These are phyloP conservation scores for Huiozyma sinensis DNA, from an alignment of 805 yeast genomes.

Conservation along the genomic window DNA sequence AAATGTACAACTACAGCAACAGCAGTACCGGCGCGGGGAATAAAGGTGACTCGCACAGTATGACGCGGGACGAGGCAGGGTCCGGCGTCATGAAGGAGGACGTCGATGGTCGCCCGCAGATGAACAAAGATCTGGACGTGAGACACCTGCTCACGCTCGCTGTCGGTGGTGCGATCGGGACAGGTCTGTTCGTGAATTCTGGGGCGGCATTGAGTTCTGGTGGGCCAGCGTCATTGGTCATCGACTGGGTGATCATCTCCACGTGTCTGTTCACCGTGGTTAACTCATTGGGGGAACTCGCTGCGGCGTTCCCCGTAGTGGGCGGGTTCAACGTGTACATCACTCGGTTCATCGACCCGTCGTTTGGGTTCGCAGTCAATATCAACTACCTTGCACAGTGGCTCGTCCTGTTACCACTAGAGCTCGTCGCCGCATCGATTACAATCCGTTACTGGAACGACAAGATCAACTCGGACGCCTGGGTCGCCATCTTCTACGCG, in stretches of 20 bases:
- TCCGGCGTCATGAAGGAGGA: not conserved
- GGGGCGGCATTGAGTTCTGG: constrained; percentile 48
- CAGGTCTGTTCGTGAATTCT: constrained; percentile 59
- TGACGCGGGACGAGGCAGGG: not conserved
- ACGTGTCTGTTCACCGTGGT: constrained; percentile 50
- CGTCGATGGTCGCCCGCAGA: not conserved
- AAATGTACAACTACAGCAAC: not conserved
- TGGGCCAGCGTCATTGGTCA: constrained; percentile 55
- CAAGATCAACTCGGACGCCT: constrained; percentile 43
- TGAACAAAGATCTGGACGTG: constrained; percentile 19
- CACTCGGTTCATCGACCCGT: constrained; percentile 44
- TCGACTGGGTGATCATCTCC: constrained; percentile 46
- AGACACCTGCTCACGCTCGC: constrained; percentile 55
- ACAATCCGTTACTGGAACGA: constrained; percentile 46
- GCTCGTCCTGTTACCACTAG: constrained; percentile 48
- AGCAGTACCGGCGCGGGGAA: not conserved
- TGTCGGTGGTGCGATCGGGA: constrained; percentile 58
- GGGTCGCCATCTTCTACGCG: constrained; percentile 46
- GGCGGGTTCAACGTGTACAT: constrained; percentile 44
- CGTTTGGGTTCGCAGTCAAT: constrained; percentile 45
- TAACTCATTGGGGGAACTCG: constrained; percentile 41
- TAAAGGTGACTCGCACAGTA: not conserved
- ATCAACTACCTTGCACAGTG: constrained; percentile 46
- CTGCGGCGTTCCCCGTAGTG: constrained; percentile 42
- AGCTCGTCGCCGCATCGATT: constrained; percentile 49